Conservation (phyloP, 2,329 filamentous ascomycete genomes). For the Microsporum audouinii region DNA sequence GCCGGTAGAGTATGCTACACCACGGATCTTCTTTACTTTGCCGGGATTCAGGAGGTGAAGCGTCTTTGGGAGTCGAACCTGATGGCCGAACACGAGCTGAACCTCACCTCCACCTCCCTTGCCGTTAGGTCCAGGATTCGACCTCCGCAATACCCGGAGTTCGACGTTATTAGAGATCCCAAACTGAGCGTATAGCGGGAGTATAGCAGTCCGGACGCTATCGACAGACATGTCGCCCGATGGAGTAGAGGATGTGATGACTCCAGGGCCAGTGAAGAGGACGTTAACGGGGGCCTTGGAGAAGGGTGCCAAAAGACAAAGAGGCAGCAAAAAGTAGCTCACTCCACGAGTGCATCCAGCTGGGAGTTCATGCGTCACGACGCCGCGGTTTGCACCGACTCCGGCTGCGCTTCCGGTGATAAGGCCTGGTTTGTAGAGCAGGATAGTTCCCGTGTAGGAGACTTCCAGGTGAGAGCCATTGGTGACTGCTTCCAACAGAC, state of each 20-base stretch:
- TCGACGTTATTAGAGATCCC: conserved; percentile 82
- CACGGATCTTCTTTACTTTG: conserved; percentile 74
- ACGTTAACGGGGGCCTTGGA: conserved; percentile 86
- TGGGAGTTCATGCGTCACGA: conserved; percentile 71
- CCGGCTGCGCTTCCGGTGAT: conserved; percentile 77
- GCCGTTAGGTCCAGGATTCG: conserved; percentile 63
- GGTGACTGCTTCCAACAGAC: conserved; percentile 84
- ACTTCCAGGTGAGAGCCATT: conserved; percentile 94
- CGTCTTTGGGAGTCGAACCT: conserved; percentile 87
- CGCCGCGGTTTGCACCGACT: conserved; percentile 59
- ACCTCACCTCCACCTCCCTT: conserved; percentile 79
- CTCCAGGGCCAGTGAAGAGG: conserved; percentile 76
- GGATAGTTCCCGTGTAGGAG: conserved; percentile 85
- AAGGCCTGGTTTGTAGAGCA: conserved; percentile 83
- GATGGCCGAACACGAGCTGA: conserved; percentile 86
- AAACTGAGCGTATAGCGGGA: conserved; percentile 82
- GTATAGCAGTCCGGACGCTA: conserved; percentile 80
- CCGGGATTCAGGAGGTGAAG: conserved; percentile 77
- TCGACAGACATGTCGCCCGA: conserved; percentile 83
- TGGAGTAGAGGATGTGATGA: conserved; percentile 78
- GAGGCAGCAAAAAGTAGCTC: conserved; percentile 81
- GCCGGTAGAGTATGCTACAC: conserved; percentile 86
- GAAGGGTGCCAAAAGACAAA: conserved; percentile 86
- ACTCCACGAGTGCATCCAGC: conserved; percentile 67
- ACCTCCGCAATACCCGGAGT: conserved; percentile 66